These are phyloP conservation scores for Plantago major DNA, from an alignment of 257 asterid genomes.

Conservation along the genomic window DNA sequence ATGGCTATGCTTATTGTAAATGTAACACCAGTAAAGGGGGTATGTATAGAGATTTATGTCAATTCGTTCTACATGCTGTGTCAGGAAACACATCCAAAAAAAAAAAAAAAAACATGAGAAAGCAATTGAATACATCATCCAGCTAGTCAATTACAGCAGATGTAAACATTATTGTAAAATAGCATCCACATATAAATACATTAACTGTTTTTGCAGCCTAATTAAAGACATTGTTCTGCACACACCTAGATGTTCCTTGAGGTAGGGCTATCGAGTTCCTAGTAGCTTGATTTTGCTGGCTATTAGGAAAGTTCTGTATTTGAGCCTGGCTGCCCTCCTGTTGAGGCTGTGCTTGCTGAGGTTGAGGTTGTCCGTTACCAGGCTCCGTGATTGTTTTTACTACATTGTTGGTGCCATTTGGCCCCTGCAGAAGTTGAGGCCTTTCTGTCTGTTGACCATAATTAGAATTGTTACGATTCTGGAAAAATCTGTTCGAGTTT, in stretches of 20 bases:
- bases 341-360: conserved; percentile 54
- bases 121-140: conserved; percentile 36
- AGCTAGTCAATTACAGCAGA: conserved; percentile 58
- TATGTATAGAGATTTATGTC: conserved; percentile 18
- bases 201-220: conserved; percentile 49
- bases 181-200: conserved; percentile 54
- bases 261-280: conserved; percentile 73
- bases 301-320: conserved; percentile 45
- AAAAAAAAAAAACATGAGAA: conserved; percentile 19
- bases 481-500: conserved; percentile 58
- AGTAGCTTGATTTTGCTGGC: conserved; percentile 67
- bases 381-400: conserved; percentile 43
- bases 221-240: conserved; percentile 78
- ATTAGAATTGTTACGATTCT: conserved; percentile 52
- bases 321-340: conserved; percentile 50
- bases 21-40: conserved; percentile 9
- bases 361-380: conserved; percentile 42
- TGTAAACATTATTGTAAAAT: conserved; percentile 28
- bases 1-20: conserved; percentile 18
- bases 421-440: conserved; percentile 48
- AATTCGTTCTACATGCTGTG: conserved; percentile 12
- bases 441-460: conserved; percentile 58
- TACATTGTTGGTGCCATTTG: conserved; percentile 45
- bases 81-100: conserved; percentile 16
- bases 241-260: conserved; percentile 99